Conservation (phyloP, 2,329 filamentous ascomycete species). For the Penicillium olsonii region DNA sequence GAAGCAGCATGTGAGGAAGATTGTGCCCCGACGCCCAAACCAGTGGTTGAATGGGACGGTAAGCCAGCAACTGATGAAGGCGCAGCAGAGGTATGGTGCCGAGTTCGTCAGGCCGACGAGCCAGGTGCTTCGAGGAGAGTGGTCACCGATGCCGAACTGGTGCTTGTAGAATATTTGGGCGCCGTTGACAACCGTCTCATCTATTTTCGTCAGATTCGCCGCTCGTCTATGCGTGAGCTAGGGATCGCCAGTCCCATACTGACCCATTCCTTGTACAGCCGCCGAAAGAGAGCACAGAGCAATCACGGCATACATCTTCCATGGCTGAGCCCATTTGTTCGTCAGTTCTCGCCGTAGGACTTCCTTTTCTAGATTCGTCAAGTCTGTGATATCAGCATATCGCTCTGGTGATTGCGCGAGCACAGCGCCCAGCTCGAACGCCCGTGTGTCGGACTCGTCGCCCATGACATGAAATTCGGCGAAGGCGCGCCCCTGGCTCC, state of each 20-base stretch:
- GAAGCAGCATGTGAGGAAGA: conserved; percentile 74
- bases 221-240: not conserved
- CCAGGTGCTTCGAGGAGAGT: conserved; percentile 56
- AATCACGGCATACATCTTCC: conserved; percentile 66
- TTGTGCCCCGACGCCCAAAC: conserved; percentile 72
- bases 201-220: conserved; percentile 32
- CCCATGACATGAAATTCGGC: conserved; percentile 57
- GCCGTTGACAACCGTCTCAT: conserved; percentile 70
- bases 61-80: conserved; percentile 70
- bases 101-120: conserved; percentile 64
- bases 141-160: conserved; percentile 60
- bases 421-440: conserved; percentile 62
- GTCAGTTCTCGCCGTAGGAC: conserved; percentile 62
- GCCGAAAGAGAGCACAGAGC: conserved; percentile 67
- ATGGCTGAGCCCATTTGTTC: conserved; percentile 70
- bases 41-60: conserved; percentile 70
- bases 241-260: conserved; percentile 15
- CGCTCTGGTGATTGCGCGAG: conserved; percentile 57
- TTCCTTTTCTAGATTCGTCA: conserved; percentile 60
- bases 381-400: conserved; percentile 53
- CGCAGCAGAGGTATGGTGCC: conserved; percentile 62
- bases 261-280: conserved; percentile 69
- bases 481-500: conserved; percentile 59
- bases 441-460: conserved; percentile 58
- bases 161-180: conserved; percentile 66